Conservation (phyloP, 2,329 filamentous ascomycete genomes). For the Didymella arachidicola region DNA sequence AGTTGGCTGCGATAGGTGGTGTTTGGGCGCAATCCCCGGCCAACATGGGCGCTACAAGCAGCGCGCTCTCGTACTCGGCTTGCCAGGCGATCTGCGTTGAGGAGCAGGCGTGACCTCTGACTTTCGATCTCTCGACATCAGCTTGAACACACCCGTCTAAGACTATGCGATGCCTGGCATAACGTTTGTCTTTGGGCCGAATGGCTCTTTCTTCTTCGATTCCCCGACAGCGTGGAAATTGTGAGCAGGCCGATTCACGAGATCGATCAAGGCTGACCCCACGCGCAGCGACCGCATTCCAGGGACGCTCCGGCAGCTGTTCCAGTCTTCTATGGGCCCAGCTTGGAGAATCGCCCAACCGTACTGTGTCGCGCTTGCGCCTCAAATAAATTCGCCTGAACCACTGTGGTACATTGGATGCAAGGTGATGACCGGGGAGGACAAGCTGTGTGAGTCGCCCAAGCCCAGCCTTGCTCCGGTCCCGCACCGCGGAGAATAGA, state of each 20-base stretch:
- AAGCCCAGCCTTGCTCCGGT: conserved; percentile 8
- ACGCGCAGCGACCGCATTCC: conserved; percentile 43
- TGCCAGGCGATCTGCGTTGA: conserved; percentile 20
- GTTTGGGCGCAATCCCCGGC: conserved; percentile 19
- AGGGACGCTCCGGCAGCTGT: conserved; percentile 44
- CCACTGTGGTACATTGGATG: conserved; percentile 47
- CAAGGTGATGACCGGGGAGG: conserved; percentile 43
- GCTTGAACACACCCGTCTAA: conserved; percentile 8
- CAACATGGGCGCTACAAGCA: conserved; percentile 17
- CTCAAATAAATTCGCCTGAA: conserved; percentile 37
- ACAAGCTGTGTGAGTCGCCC: conserved; percentile 46
- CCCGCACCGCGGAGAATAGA: conserved; percentile 6
- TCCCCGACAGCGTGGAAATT: conserved; percentile 49
- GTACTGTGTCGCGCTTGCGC: conserved; percentile 46
- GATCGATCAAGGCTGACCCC: conserved; percentile 27
- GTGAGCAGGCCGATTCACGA: conserved; percentile 24
- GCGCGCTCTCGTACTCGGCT: conserved; percentile 6
- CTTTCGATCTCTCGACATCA: conserved; percentile 1
- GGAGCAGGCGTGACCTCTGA: conserved; percentile 1
- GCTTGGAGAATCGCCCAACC: conserved; percentile 45
- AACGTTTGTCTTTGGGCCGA: conserved; percentile 48
- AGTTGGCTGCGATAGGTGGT: conserved; percentile 22
- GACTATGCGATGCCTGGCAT: conserved; percentile 44
- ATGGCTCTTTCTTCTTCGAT: conserved; percentile 49
- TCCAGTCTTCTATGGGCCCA: conserved; percentile 44